Percentiles rank a stretch among this genome's conserved stretches.
Conservation (phyloP, 306 rosid genomes). For the Malus sieversii region DNA sequence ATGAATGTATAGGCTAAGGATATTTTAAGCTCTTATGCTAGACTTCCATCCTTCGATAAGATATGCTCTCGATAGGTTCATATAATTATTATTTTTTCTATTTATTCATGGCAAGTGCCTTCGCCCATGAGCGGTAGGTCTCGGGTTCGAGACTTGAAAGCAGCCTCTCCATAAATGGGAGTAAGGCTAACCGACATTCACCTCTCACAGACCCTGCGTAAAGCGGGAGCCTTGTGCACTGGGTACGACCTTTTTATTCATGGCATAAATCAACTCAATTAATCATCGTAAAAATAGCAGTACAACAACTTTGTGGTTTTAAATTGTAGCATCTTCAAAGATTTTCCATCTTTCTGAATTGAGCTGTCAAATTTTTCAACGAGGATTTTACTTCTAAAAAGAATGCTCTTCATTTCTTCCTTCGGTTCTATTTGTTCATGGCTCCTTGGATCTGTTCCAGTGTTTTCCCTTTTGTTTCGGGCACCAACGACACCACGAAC, state of each 20-base stretch:
- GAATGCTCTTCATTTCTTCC: background rate
- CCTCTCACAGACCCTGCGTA: no score
- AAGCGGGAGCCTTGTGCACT: no score
- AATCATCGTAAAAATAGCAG: background rate
- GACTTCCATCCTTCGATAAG: background rate
- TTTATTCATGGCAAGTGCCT: no score
- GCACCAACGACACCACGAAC: conserved; percentile 57
- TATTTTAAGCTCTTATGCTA: no score
- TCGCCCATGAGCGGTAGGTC: no score
- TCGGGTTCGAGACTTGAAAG: no score
- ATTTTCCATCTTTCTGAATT: background rate
- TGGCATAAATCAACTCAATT: background rate
- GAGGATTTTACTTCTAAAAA: background rate
- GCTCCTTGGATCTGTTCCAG: conserved; percentile 81
- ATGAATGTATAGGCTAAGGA: no score
- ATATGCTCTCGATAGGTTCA: background rate
- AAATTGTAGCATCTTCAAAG: background rate
- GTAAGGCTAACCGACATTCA: no score
- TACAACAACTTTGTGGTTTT: background rate
- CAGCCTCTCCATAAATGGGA: no score
- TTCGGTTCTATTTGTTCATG: conserved; percentile 40
- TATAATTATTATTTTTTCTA: no score
- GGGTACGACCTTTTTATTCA: no score
- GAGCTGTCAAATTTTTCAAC: background rate
- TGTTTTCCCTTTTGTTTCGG: conserved; percentile 84